These are phyloP conservation scores for Dalbergia cultrata DNA, from an alignment of 306 rosid species.

Conservation along the genomic window DNA sequence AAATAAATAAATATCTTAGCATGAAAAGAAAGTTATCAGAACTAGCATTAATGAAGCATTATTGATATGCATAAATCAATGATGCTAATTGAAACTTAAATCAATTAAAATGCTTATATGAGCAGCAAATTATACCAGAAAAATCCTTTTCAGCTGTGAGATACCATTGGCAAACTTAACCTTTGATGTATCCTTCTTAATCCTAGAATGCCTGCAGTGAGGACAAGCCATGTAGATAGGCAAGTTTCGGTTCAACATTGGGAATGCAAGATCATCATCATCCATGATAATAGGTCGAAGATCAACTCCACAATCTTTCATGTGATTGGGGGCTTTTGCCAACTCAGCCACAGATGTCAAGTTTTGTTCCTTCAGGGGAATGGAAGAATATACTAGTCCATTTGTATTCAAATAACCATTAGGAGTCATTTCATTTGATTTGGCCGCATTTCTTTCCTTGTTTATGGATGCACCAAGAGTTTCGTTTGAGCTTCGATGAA, in stretches of 20 bases:
- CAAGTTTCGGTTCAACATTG: conserved; percentile 77
- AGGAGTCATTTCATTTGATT: conserved; percentile 60
- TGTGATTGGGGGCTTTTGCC: conserved; percentile 48
- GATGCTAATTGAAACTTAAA: conserved; percentile 34
- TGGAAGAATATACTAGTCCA: conserved; percentile 50
- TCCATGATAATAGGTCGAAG: conserved; percentile 59
- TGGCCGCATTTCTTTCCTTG: conserved; percentile 63
- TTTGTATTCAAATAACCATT: conserved; percentile 56
- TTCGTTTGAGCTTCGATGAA: conserved; percentile 63
- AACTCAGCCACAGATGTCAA: conserved; percentile 49
- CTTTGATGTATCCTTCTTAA: conserved; percentile 64
- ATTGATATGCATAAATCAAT: conserved; percentile 19
- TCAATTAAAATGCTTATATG: conserved; percentile 33
- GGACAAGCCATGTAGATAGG: conserved; percentile 94
- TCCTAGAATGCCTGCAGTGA: conserved; percentile 75
- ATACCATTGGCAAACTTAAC: conserved; percentile 77
- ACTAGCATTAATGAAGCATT: not conserved
- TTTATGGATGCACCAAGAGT: conserved; percentile 50
- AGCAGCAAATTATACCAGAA: conserved; percentile 71
- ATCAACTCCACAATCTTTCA: conserved; percentile 62
- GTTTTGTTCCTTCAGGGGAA: conserved; percentile 56
- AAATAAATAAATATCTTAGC: not conserved
- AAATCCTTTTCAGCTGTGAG: conserved; percentile 92
- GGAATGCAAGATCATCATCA: conserved; percentile 71
- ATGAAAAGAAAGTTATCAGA: conserved; percentile 17